Conservation (phyloP, 2,329 filamentous ascomycete genomes). For the Myriosclerotinia curreyana region DNA sequence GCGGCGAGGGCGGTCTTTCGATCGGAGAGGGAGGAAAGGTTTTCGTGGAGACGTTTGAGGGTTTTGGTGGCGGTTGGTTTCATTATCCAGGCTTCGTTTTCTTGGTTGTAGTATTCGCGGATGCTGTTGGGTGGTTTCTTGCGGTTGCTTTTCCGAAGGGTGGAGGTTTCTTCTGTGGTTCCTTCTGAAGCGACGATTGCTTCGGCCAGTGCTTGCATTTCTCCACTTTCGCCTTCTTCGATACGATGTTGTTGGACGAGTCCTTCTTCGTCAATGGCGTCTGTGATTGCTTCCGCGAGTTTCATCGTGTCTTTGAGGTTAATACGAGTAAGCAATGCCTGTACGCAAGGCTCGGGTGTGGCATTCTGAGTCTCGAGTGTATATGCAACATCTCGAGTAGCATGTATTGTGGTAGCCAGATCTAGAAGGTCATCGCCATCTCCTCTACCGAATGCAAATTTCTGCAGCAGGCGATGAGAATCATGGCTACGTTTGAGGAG, state of each 20-base stretch:
- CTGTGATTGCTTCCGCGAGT: slow-evolving; percentile 68
- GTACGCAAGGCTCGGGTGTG: slow-evolving; percentile 41
- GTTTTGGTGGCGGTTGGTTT: slow-evolving; percentile 63
- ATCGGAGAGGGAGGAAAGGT: slow-evolving; percentile 57
- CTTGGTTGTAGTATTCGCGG: slow-evolving; percentile 57
- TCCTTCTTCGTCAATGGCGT: slow-evolving; percentile 89
- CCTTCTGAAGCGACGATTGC: slow-evolving; percentile 67
- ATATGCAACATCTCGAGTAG: slow-evolving; percentile 63
- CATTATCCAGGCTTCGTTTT: slow-evolving; percentile 63
- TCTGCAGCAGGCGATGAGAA: slow-evolving; percentile 85
- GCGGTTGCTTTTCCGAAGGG: slow-evolving; percentile 42
- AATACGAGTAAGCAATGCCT: slow-evolving; percentile 54
- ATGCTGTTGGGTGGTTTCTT: slow-evolving; percentile 48
- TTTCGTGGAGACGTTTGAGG: slow-evolving; percentile 64
- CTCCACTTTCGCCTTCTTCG: slow-evolving; percentile 67
- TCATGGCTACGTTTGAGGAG: slow-evolving; percentile 77
- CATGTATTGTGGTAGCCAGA: slow-evolving; percentile 75
- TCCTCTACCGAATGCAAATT: slow-evolving; percentile 89
- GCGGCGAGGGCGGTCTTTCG: slow-evolving; percentile 61
- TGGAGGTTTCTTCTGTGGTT: slow-evolving; percentile 52
- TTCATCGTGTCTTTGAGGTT: slow-evolving; percentile 63
- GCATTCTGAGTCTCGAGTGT: slow-evolving; percentile 42
- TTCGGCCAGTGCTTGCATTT: slow-evolving; percentile 71
- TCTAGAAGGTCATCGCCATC: slow-evolving; percentile 86
- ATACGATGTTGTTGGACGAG: slow-evolving; percentile 75